Base-by-base conservation (phyloP, 2,329 filamentous ascomycete species). In the Trichoderma citrinoviride region DNA sequence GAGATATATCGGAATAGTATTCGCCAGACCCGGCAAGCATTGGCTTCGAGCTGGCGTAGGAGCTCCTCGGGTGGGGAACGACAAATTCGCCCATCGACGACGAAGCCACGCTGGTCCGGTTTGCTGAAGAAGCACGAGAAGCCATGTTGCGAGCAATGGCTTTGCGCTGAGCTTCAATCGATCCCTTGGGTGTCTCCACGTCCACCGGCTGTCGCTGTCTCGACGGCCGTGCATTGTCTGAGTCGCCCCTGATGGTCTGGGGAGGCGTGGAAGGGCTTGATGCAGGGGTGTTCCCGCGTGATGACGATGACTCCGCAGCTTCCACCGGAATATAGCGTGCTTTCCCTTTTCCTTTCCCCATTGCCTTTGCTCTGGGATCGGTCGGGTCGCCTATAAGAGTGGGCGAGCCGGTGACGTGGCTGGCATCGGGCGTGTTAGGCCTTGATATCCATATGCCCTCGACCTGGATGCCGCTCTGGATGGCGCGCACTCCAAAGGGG, bases 401-500 rank as follows among this genome's bases (percentile, higher is more conserved):
- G 8, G 70, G 65, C n/a, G 69, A 68, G 6, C 73, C 71, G 37
- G 68, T 63, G 7, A 62, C 43, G 12, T 71, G 71, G 40, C 70
- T 73, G 44, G 57, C 55, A 5, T 68, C 70, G 1, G 81, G 79
- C 12, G 80, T 80, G 10, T 78, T 76, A 50, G 82, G 80, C 58
- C 80, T 79, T 25, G 87, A 88, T 56, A 90, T 86, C 88, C 90
- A 92, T 57, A 97, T 93, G 4, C 92, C 93, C 68, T 96, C 91
- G 7, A 96, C 86, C 73, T 94, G 86, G 49, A 96, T 82, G 6
- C 93, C 93, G 70, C 86, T 90, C 74, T 97, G 89, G 53, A 97
- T 86, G 7, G 93, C 93, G 70, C 90, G 87, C 61, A 95, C 86
- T 21, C 94, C 93, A 72, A 97, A 97, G 0, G 92, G 93, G 41